phyloP scores from a whole-genome alignment of 2,329 filamentous ascomycete genomes.

The Colletotrichum cordylinicola region DNA sequence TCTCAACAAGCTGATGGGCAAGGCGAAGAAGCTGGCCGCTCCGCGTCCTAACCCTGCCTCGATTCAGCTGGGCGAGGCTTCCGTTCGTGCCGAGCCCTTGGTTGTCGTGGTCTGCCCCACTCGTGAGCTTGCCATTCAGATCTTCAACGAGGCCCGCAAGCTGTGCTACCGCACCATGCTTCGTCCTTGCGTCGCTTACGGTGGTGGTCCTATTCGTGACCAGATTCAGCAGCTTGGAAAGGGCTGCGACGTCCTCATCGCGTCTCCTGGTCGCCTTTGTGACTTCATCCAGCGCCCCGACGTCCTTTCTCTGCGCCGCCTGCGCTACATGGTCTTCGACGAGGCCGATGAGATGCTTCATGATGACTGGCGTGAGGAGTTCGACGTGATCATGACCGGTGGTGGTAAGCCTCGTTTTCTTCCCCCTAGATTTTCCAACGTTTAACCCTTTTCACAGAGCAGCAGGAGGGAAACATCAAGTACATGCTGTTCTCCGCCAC shows the following conservation, averaged over 20 bases:
- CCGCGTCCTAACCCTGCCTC: slow-evolving; percentile 70
- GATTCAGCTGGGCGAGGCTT: slow-evolving; percentile 54
- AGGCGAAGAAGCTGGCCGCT: slow-evolving; percentile 86
- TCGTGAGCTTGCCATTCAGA: slow-evolving; percentile 90
- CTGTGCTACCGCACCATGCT: slow-evolving; percentile 96
- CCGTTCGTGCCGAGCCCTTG: slow-evolving; percentile 81
- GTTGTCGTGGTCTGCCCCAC: slow-evolving; percentile 87
- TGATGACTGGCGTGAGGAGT: slow-evolving; percentile 77
- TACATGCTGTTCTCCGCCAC: slow-evolving; percentile 94
- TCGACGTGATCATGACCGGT: slow-evolving; percentile 78
- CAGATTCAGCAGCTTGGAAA: slow-evolving; percentile 77
- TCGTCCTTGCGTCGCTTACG: slow-evolving; percentile 88
- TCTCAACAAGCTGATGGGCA: slow-evolving; percentile 91
- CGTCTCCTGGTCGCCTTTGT: slow-evolving; percentile 83
- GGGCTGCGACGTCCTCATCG: slow-evolving; percentile 90
- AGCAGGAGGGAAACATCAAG: slow-evolving; percentile 73
- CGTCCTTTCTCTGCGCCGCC: slow-evolving; percentile 73
- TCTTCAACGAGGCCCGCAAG: slow-evolving; percentile 92
- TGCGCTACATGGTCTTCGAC: slow-evolving; percentile 85
- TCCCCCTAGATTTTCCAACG: background rate
- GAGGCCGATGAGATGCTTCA: slow-evolving; percentile 94
- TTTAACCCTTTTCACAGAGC: slow-evolving; percentile 55
- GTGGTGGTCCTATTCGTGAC: slow-evolving; percentile 74
- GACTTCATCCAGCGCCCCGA: slow-evolving; percentile 81
- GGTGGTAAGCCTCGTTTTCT: slow-evolving; percentile 68